Evolutionary conservation across 2,329 filamentous ascomycete species (phyloP).

Genomic region (Exophiala aquamarina): DNA sequence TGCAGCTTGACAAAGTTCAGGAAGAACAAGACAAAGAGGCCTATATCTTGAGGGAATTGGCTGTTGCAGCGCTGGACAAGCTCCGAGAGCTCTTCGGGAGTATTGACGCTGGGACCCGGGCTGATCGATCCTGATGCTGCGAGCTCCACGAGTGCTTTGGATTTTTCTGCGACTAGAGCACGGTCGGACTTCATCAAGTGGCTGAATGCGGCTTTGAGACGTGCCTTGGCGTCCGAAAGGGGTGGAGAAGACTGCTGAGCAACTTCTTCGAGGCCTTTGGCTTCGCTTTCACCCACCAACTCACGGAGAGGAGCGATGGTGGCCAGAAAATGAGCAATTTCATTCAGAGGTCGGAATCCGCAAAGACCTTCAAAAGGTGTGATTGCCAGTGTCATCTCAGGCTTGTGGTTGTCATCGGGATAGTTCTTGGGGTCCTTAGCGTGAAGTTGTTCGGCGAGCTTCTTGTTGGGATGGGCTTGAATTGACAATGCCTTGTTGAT

Average conservation of each 20-base stretch:
- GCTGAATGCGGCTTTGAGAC: constrained; percentile 72
- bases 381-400: constrained; percentile 98
- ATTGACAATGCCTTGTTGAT: constrained; percentile 96
- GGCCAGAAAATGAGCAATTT: constrained; percentile 82
- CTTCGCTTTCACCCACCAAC: constrained; percentile 66
- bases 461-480: constrained; percentile 95
- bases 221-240: constrained; percentile 70
- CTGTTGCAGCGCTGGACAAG: constrained; percentile 74
- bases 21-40: constrained; percentile 94
- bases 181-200: constrained; percentile 76
- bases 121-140: constrained; percentile 50
- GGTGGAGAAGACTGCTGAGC: constrained; percentile 56
- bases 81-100: constrained; percentile 70
- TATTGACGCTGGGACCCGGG: constrained; percentile 61
- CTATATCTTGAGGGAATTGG: constrained; percentile 87
- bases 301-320: constrained; percentile 63
- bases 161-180: constrained; percentile 63
- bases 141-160: constrained; percentile 67
- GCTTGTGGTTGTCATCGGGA: constrained; percentile 99
- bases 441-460: constrained; percentile 85
- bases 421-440: constrained; percentile 88
- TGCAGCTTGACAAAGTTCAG: constrained; percentile 89
- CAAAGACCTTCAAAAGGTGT: constrained; percentile 95
- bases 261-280: constrained; percentile 54
- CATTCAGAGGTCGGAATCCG: constrained; percentile 83